Evolutionary conservation across 2,329 filamentous ascomycete species (phyloP), one percentile per base, ranked within the genome.

Genomic region (Pseudogymnoascus sp.): DNA sequence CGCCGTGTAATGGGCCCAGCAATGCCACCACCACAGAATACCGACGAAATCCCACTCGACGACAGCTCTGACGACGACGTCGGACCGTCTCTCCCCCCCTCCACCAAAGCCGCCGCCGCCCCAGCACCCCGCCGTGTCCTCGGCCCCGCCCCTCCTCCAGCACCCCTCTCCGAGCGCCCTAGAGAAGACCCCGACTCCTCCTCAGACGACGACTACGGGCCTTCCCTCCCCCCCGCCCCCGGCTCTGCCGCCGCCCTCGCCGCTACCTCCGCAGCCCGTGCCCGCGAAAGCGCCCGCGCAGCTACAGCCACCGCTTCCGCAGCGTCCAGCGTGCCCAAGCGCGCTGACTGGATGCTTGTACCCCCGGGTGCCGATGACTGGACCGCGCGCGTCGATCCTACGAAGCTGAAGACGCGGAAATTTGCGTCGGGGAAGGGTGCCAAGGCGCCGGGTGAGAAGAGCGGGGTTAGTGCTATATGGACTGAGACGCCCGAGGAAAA

Each of bases 401-500:
- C 92, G 4, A 93, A 93, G 75, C 80, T 93, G 65, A 87, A 88
- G 70, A 88, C 86, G 67, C 88, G 92, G 66, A 92, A 90, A 69
- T 98, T 97, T 79, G 87, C 91, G 62, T 89, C 89, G 0, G 85
- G 86, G 4, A 87, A 85, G 71, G 80, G 82, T 2, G 80, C 84
- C 1, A 80, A 79, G 66, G 78, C 76, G 7, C 75, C 76, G 4
- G 73, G 65, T 1, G 70, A 72, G 45, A 70, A 70, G 51, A 65
- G 64, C 1, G 72, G 72, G 1, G 68, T 75, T 6, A 70, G 68
- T 60, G 69, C 71, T 0, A 85, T 93, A 48, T 98, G 93, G 93
- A 93, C 91, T 0, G 93, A 98, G 75, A 96, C 92, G 7, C 90
- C 92, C 0, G 90, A 93, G 73, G 85, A 97, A 76, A 96, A 96